Evolutionary conservation across 768 basidiomycete species (phyloP), one percentile per base, ranked within the genome.

Genomic region (Sarcomyxa edulis): DNA sequence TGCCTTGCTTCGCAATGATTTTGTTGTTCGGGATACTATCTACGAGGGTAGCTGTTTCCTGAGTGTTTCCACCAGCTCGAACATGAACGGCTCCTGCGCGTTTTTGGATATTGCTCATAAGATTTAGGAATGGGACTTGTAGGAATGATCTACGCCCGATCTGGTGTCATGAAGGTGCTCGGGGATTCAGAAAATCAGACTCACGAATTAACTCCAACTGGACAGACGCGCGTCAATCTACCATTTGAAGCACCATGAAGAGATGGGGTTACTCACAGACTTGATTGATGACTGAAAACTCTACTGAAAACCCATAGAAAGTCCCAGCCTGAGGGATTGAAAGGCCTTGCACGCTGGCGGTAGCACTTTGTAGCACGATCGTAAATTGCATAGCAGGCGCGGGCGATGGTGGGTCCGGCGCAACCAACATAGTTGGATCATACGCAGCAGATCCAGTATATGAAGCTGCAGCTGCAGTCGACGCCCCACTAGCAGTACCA

Each of bases 21-120:
- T 55, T 48, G 18, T 65, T 64, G 33, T 70, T 55, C 0, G 64
- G 46, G 12, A 76, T 55, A 6, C 60, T 61, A 29, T 60, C 56
- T 5, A 66, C 68, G 44, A 66, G 46, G 18, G 60, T 53, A 2
- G 69, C 72, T 2, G 59, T 64, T 39, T 84, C 81, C 52, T 84
- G 82, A 1, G 76, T 73, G 53, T 83, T 84, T 15, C 81, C 81
- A 6, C 81, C 80, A 4, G 84, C 56, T 31, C 81, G 71, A 18
- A 81, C 56, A 7, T 71, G 62, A 7, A 78, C 74, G 3, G 58
- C 56, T 4, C 79, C 79, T 3, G 70, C 72, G 14, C 81, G 68
- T 43, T 71, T 64, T 32, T 63, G 67, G 8, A 85, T 62, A 44
- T 78, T 74, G 8, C 69, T 65, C 60, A 85, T 68, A 31, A 83